Evolutionary conservation across 1,139 yeast genomes (phyloP).

Genomic region (Yamadazyma mexicana): DNA sequence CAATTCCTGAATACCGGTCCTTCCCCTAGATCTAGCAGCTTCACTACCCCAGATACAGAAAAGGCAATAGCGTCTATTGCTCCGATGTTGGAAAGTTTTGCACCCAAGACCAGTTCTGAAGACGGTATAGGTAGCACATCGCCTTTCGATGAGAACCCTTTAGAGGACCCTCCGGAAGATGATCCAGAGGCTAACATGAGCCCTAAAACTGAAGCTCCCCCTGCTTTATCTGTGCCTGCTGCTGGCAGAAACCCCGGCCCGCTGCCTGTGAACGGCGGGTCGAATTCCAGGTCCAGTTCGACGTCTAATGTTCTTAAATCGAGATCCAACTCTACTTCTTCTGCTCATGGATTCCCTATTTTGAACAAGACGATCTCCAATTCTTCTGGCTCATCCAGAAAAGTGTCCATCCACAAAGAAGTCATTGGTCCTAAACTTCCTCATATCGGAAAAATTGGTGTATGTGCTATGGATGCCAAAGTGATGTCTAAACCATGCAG

Average conservation of each 20-base stretch:
- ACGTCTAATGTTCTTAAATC: slow-evolving; percentile 14
- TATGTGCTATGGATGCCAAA: slow-evolving; percentile 98
- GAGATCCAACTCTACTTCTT: slow-evolving; percentile 25
- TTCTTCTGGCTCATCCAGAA: slow-evolving; percentile 40
- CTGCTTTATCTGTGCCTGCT: not conserved
- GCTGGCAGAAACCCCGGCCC: not conserved
- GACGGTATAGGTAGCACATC: slow-evolving; percentile 21
- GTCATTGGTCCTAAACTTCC: slow-evolving; percentile 55
- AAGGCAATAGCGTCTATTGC: slow-evolving; percentile 78
- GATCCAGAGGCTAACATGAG: not conserved
- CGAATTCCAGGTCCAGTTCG: slow-evolving; percentile 4
- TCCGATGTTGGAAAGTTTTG: slow-evolving; percentile 69
- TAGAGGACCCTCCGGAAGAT: not conserved
- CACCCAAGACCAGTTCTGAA: slow-evolving; percentile 69
- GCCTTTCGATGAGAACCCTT: not conserved
- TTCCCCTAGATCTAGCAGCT: slow-evolving; percentile 5
- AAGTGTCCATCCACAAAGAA: slow-evolving; percentile 48
- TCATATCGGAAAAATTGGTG: slow-evolving; percentile 91
- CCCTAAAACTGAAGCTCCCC: not conserved
- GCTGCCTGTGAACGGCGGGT: not conserved
- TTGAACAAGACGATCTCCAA: slow-evolving; percentile 41
- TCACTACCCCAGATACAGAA: slow-evolving; percentile 32
- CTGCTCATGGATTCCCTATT: slow-evolving; percentile 19
- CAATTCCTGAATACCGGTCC: not conserved
- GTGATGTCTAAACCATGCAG: slow-evolving; percentile 96